A percentile compares a stretch with the other conserved stretches of the same genome.
Conservation (phyloP, 805 yeast genomes). For the Saccharomycopsis lassenensis region DNA sequence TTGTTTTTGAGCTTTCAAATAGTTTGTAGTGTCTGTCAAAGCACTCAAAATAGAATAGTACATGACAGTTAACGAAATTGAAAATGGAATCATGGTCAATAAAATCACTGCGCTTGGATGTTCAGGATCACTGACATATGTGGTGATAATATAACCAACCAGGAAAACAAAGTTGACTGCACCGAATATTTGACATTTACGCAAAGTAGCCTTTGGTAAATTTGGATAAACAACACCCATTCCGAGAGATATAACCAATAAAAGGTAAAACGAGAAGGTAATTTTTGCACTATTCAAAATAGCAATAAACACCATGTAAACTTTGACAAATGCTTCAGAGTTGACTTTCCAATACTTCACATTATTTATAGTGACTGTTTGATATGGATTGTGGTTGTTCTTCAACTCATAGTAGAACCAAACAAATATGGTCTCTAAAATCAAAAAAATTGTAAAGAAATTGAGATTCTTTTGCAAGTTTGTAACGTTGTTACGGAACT, state of each 20-base stretch:
- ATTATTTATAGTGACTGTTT: conserved; percentile 18
- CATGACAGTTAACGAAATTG: conserved; percentile 56
- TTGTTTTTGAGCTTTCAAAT: conserved; percentile 77
- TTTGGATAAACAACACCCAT: conserved; percentile 91
- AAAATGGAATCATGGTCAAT: conserved; percentile 58
- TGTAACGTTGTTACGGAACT: conserved; percentile 75
- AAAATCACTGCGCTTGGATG: conserved; percentile 40
- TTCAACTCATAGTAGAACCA: conserved; percentile 88
- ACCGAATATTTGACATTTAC: conserved; percentile 52
- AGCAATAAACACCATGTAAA: conserved; percentile 69
- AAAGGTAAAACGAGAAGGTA: conserved; percentile 78
- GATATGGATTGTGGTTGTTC: conserved; percentile 35
- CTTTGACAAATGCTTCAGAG: conserved; percentile 43
- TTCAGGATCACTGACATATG: conserved; percentile 41
- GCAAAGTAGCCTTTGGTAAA: conserved; percentile 64
- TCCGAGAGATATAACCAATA: conserved; percentile 80
- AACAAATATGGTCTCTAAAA: conserved; percentile 72
- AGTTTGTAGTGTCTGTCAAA: conserved; percentile 61
- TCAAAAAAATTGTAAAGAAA: conserved; percentile 72
- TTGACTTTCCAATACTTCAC: conserved; percentile 28
- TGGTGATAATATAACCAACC: conserved; percentile 41
- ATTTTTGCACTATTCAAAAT: conserved; percentile 70
- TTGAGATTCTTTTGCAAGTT: conserved; percentile 87
- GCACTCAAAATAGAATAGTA: conserved; percentile 68
- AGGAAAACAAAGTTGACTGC: conserved; percentile 45